Conservation (phyloP, 2,329 filamentous ascomycete species). For the Colletotrichum shisoi region DNA sequence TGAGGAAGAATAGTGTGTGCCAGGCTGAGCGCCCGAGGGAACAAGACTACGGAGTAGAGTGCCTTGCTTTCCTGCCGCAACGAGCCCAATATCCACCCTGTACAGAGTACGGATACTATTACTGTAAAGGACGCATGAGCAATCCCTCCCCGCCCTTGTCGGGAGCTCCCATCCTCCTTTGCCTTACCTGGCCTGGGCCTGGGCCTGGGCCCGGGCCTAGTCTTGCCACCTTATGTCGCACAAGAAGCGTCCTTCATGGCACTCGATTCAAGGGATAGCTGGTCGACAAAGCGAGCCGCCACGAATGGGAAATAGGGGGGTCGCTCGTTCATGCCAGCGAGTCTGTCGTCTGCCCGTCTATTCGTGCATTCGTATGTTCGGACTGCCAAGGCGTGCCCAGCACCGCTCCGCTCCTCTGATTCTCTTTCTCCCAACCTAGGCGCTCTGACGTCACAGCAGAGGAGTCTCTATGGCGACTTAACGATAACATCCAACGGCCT, state of each 20-base stretch:
- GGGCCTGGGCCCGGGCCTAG: background rate
- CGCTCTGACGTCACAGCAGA: constrained; percentile 32
- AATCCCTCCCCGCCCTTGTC: background rate
- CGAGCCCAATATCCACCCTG: background rate
- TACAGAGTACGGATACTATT: no score
- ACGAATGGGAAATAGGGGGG: constrained; percentile 13
- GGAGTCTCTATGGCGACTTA: constrained; percentile 9
- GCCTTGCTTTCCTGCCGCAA: background rate
- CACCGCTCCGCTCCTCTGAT: background rate
- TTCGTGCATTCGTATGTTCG: background rate
- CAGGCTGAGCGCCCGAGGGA: background rate
- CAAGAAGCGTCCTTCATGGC: constrained; percentile 20
- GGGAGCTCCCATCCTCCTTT: constrained; percentile 9
- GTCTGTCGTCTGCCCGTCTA: background rate
- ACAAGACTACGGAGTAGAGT: background rate
- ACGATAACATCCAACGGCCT: constrained; percentile 23
- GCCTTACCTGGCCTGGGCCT: constrained; percentile 1
- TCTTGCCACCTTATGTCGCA: constrained; percentile 19
- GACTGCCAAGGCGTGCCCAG: background rate
- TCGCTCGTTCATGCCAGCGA: background rate
- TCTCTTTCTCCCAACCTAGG: constrained; percentile 10
- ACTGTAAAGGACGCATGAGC: background rate
- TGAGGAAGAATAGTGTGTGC: constrained; percentile 26
- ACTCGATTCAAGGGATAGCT: constrained; percentile 7
- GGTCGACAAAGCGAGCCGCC: constrained; percentile 17